Conservation (phyloP, 495 filamentous ascomycete species). For the Letharia lupina region DNA sequence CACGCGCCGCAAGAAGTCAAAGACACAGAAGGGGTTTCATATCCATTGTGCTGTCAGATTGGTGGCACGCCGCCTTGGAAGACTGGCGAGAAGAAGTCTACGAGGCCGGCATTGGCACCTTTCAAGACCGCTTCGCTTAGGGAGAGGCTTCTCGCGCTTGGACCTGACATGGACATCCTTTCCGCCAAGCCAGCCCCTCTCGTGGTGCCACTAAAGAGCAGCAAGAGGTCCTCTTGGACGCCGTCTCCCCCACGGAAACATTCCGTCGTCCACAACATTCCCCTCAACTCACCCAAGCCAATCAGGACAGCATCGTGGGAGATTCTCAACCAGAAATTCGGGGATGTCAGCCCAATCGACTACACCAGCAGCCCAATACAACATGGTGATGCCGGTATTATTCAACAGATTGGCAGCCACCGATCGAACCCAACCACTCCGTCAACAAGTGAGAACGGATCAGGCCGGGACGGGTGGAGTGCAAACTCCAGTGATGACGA, state of each 20-base stretch:
- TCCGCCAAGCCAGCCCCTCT: conserved; percentile 18
- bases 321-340: conserved; percentile 11
- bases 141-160: conserved; percentile 10
- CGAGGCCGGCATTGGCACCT: conserved; percentile 11
- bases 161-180: conserved; percentile 15
- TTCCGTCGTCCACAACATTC: conserved; percentile 7
- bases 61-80: conserved; percentile 28
- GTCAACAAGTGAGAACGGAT: conserved; percentile 17
- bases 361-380: conserved; percentile 4
- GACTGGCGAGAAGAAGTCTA: conserved; percentile 9
- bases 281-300: conserved; percentile 19
- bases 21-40: conserved; percentile 50
- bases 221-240: conserved; percentile 8
- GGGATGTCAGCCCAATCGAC: conserved; percentile 14
- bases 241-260: conserved; percentile 5
- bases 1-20: conserved; percentile 53
- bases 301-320: conserved; percentile 21
- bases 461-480: conserved; percentile 21
- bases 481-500: conserved; percentile 24
- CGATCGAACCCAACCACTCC: conserved; percentile 15
- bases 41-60: conserved; percentile 36
- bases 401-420: background rate
- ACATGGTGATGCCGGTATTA: conserved; percentile 9
- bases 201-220: conserved; percentile 3
- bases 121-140: conserved; percentile 11